phyloP scores from a whole-genome alignment of 176 grass and related monocot species.

The Secale cereale region DNA sequence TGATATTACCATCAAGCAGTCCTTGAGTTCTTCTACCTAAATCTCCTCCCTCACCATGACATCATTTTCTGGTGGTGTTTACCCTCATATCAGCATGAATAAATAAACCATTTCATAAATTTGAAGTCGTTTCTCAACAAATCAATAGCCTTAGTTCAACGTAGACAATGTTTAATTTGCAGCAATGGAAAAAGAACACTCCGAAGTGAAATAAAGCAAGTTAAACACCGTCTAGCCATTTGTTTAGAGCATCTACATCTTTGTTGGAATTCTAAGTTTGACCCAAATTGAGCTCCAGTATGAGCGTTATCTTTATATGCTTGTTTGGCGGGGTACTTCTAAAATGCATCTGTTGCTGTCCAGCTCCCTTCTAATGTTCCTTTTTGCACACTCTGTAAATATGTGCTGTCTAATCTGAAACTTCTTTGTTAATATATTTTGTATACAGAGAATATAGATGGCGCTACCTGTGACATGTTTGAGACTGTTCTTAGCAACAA shows the following conservation, averaged over 20 bases:
- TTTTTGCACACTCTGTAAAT: background rate
- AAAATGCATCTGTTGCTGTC: background rate
- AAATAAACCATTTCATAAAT: background rate
- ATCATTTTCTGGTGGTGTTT: background rate
- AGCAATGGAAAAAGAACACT: background rate
- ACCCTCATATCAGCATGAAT: background rate
- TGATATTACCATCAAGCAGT: background rate
- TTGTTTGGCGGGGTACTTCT: background rate
- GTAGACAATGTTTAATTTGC: background rate
- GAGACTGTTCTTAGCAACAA: slow-evolving; percentile 62
- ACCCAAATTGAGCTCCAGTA: background rate
- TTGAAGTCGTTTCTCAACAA: slow-evolving; percentile 1
- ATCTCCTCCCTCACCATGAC: background rate
- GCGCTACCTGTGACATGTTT: slow-evolving; percentile 32
- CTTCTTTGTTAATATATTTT: slow-evolving; percentile 19
- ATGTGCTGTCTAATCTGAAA: background rate
- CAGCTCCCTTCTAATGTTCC: background rate
- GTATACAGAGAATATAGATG: slow-evolving; percentile 56
- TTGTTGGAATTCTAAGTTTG: background rate
- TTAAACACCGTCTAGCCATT: background rate
- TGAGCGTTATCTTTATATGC: background rate
- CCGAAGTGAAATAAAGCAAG: background rate
- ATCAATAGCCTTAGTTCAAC: background rate
- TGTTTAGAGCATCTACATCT: background rate
- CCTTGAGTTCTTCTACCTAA: background rate